phyloP scores from a whole-genome alignment of 2,329 filamentous ascomycete species.

The Cercospora nicotianae region DNA sequence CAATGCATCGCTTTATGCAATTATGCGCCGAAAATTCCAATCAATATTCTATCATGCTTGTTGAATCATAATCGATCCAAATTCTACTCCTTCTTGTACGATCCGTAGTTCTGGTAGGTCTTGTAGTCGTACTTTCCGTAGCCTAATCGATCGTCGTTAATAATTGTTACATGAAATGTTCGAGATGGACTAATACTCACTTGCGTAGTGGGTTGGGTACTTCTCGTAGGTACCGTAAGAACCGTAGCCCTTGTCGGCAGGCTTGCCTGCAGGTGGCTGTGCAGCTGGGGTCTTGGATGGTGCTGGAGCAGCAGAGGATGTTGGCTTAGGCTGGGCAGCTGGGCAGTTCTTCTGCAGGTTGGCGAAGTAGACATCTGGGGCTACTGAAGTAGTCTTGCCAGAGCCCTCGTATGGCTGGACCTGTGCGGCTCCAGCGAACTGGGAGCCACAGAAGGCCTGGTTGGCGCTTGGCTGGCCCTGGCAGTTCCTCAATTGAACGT shows the following conservation, averaged over 20 bases:
- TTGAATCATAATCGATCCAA: neutral
- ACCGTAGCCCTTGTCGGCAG: conserved; percentile 9
- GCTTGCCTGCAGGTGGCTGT: neutral
- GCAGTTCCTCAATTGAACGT: neutral
- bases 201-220: neutral
- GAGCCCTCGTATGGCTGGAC: neutral
- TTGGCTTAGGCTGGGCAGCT: neutral
- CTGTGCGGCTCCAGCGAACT: neutral
- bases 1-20: neutral
- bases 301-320: neutral
- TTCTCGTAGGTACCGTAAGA: conserved; percentile 12
- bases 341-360: neutral
- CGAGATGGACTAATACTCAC: neutral
- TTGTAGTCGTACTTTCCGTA: conserved; percentile 7
- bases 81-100: neutral
- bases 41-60: neutral
- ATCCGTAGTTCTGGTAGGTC: conserved; percentile 5
- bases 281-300: neutral
- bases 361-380: neutral
- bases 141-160: neutral
- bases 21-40: neutral
- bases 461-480: neutral
- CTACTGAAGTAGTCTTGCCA: neutral
- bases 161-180: neutral
- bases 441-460: neutral